Evolutionary conservation across 2,329 filamentous ascomycete species (phyloP).

Genomic region (Colletotrichum graminicola): DNA sequence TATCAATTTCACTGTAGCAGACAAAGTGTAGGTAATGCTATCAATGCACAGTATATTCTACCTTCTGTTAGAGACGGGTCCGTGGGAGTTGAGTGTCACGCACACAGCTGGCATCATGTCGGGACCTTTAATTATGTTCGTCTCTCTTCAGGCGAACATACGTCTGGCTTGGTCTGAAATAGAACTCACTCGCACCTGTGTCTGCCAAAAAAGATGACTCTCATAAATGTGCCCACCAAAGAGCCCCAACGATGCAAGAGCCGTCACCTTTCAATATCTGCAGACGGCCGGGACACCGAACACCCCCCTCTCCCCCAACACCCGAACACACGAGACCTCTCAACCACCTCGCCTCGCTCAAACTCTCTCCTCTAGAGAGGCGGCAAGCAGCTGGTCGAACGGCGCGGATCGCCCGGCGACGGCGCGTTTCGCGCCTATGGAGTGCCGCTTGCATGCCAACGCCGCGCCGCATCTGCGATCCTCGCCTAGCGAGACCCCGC

Average conservation of each 20-base stretch:
- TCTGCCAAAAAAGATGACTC: not conserved
- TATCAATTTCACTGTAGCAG: no score
- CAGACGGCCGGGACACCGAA: not conserved
- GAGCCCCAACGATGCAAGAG: not conserved
- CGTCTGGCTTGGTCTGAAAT: no score
- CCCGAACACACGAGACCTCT: not conserved
- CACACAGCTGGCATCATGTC: no score
- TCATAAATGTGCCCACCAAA: no score
- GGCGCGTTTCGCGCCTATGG: conserved; percentile 28
- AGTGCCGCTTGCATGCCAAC: conserved; percentile 32
- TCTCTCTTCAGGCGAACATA: no score
- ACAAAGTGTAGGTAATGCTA: no score
- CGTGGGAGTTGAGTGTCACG: no score
- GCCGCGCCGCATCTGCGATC: conserved; percentile 19
- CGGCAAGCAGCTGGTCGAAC: conserved; percentile 22
- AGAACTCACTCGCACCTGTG: not conserved
- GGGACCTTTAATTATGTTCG: no score
- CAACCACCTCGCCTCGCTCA: not conserved
- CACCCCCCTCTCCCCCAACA: not conserved
- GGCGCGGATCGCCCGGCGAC: conserved; percentile 40
- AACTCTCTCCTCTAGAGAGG: not conserved
- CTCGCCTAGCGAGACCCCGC: conserved; percentile 23
- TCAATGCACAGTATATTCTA: no score
- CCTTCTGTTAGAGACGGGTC: no score
- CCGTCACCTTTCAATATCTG: not conserved